Conservation (phyloP, 2,329 filamentous ascomycete species). For the Zarea fungicola region DNA sequence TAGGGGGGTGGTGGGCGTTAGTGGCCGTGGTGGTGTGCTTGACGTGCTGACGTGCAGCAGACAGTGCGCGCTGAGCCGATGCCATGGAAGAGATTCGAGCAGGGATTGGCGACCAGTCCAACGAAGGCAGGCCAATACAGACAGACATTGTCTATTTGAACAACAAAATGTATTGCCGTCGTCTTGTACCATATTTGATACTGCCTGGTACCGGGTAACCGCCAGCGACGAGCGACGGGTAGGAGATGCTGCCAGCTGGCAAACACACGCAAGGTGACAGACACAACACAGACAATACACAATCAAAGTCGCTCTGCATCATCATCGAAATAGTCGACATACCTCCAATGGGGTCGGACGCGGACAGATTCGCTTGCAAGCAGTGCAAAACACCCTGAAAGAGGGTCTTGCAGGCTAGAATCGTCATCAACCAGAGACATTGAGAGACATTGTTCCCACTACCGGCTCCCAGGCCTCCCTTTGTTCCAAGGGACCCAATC, state of each 20-base stretch:
- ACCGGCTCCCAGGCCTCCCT: constrained; percentile 2
- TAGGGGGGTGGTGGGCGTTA: too few relatives aligned
- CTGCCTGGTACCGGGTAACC: too few relatives aligned
- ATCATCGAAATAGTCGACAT: neutral
- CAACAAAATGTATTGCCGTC: too few relatives aligned
- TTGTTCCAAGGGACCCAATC: constrained; percentile 1
- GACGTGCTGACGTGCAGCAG: too few relatives aligned
- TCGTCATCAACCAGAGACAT: constrained; percentile 4
- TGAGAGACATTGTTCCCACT: neutral
- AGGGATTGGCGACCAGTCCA: too few relatives aligned
- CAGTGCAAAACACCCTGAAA: neutral
- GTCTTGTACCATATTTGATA: too few relatives aligned
- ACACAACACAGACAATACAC: neutral
- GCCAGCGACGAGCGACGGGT: too few relatives aligned
- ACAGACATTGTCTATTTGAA: too few relatives aligned
- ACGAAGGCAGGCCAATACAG: too few relatives aligned
- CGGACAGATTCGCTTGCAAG: neutral
- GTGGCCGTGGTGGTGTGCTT: too few relatives aligned
- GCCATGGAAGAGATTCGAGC: too few relatives aligned
- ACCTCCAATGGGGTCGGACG: constrained; percentile 2
- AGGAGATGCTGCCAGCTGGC: neutral
- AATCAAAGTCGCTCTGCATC: neutral
- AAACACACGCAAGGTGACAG: neutral
- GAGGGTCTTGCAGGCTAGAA: neutral
- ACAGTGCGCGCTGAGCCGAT: too few relatives aligned